Evolutionary conservation across 2,329 filamentous ascomycete species (phyloP), one percentile per base, ranked within the genome.

Genomic region (Cordyceps fumosorosea): DNA sequence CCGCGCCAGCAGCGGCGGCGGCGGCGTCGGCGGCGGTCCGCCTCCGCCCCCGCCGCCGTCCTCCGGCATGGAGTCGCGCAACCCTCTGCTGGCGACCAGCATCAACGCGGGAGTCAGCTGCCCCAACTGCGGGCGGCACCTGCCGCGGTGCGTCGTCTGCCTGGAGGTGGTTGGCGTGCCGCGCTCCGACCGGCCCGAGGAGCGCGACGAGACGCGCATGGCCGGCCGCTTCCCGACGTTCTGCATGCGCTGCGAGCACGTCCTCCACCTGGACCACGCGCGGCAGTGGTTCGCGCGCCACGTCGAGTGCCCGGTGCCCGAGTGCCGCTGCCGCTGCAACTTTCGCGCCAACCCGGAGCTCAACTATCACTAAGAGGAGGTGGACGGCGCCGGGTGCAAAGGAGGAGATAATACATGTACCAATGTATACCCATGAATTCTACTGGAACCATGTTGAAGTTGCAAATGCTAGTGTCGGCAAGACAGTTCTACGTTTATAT

Each of bases 121-220:
- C 64, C 85, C 85, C 22, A 85, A 81, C 71, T 89, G 87, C 72
- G 86, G 85, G 42, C 80, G 86, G 34, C 85, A 88, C 66, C 78
- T 89, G 50, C 85, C 86, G 32, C 81, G 87, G 1, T 89, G 87
- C 69, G 84, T 87, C 24, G 83, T 89, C 20, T 89, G 87, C 66
- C 78, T 89, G 62, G 83, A 89, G 72, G 80, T 87, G 55, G 84
- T 89, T 2, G 87, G 86, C 34, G 79, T 87, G 51, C 84, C 85
- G 60, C 80, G 86, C 51, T 85, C 84, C 37, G 83, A 86, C 71
- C 77, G 77, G 64, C 81, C 82, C 2, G 83, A 84, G 69, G 75
- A 78, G 60, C 78, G 79, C 50, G 72, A 77, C 7, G 81, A 85
- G 67, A 74, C 75, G 51, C 72, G 76, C 67, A 74, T 80, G 71